Conservation (phyloP, 2,329 filamentous ascomycete species). For the Endoconidiophora laricicola region DNA sequence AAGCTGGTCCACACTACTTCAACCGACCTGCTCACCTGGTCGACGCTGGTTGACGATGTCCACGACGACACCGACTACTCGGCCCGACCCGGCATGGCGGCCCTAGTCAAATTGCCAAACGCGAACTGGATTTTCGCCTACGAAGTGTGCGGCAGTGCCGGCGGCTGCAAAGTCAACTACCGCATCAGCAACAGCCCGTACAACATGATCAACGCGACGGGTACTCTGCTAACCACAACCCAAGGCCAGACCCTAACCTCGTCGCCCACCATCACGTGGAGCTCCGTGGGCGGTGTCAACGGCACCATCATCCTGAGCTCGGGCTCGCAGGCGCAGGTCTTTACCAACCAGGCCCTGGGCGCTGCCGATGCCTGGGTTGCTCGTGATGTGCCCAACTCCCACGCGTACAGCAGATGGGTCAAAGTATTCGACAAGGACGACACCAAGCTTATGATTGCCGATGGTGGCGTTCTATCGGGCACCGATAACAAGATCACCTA, state of each 20-base stretch:
- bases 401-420: conserved; percentile 24
- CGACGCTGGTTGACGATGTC: conserved; percentile 41
- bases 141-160: conserved; percentile 37
- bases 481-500: conserved; percentile 27
- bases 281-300: conserved; percentile 26
- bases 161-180: conserved; percentile 30
- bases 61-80: conserved; percentile 37
- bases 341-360: conserved; percentile 26
- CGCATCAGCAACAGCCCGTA: conserved; percentile 24
- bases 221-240: conserved; percentile 20
- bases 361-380: conserved; percentile 23
- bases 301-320: conserved; percentile 29
- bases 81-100: conserved; percentile 52
- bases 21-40: conserved; percentile 43
- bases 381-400: conserved; percentile 21
- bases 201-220: conserved; percentile 21
- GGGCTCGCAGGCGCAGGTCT: conserved; percentile 22
- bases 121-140: conserved; percentile 48
- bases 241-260: conserved; percentile 18
- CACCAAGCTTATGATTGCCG: conserved; percentile 26
- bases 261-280: conserved; percentile 29
- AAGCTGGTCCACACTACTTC: conserved; percentile 50
- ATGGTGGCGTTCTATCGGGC: conserved; percentile 29
- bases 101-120: conserved; percentile 39
- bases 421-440: conserved; percentile 22